Evolutionary conservation across 305 asterid genomes (phyloP).

Genomic region (Fraxinus angustifolia): DNA sequence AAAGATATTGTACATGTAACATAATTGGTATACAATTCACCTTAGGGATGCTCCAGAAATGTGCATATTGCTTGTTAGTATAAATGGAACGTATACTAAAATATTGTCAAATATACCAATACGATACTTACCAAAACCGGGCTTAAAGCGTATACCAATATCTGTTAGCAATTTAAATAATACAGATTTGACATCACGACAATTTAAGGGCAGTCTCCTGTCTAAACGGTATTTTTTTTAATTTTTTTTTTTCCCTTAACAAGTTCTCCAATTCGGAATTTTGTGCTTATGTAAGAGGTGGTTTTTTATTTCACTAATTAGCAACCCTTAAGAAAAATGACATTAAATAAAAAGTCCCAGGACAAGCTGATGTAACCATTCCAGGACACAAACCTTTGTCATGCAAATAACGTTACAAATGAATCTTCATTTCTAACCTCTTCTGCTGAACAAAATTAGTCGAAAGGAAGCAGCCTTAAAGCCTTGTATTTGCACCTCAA

Average conservation of each 20-base stretch:
- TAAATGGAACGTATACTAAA: neutral
- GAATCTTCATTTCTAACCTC: neutral
- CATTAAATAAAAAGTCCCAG: neutral
- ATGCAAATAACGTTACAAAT: neutral
- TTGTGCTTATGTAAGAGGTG: neutral
- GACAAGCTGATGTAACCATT: neutral
- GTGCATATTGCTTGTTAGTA: neutral
- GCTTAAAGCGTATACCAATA: neutral
- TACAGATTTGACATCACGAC: neutral
- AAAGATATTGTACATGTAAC: neutral
- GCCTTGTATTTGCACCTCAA: constrained; percentile 28
- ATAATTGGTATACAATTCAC: neutral
- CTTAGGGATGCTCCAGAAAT: neutral
- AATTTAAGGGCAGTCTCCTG: neutral
- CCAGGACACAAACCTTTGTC: neutral
- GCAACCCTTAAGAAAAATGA: neutral
- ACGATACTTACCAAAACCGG: neutral
- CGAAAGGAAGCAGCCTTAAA: neutral
- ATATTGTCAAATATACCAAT: neutral
- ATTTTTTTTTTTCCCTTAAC: neutral
- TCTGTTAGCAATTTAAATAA: neutral
- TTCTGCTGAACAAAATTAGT: neutral
- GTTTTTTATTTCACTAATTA: neutral
- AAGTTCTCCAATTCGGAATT: neutral
- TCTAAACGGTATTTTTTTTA: neutral